Base-by-base conservation (phyloP, 2,329 filamentous ascomycete species). In the Ascochyta lentis region DNA sequence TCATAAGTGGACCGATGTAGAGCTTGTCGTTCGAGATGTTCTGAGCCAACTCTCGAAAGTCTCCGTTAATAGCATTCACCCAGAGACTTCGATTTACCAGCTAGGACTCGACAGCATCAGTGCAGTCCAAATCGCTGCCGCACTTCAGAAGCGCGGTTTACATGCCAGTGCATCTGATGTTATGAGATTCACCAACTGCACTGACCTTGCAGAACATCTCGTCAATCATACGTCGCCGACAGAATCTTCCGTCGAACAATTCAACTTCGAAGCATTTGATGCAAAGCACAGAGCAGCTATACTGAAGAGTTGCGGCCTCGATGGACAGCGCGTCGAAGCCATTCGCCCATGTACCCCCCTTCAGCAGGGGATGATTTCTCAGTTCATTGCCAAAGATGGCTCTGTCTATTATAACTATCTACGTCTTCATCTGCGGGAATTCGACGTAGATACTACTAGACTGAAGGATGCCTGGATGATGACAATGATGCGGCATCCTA, bases 71-170 rank as follows among this genome's bases (percentile, higher is more conserved):
- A 77, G 76, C 0, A 87, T 96, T 42, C 66, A 71, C 3, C 81
- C 80, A 12, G 70, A 83, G 9, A 91, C 86, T 0, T 92, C 90
- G 0, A 91, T 98, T 44, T 96, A 94, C 66, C 87, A 89, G 54
- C 84, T 96, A n/a, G 94, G 94, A 0, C 79, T 97, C 3, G 93
- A 97, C 74, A 97, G 93, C 70, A 95, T 98, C 67, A 93, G 89
- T 57, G 90, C 92, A 0, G 82, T 86, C 15, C 92, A 96, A 67
- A 80, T 96, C 9, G 90, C 92, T 0, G 82, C 85, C 1, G 77
- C 82, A 24, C 78, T 97, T 15, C 85, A 89, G 16, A 83, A 81
- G 35, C 67, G 81, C 16, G 87, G 86, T 0, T 78, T 86, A 35
- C 67, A 72, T 1, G 75, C 92, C 0, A 85, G 86, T 1, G 87